phyloP scores from a whole-genome alignment of 2,329 filamentous ascomycete species.

The Stromatinia cepivora region DNA sequence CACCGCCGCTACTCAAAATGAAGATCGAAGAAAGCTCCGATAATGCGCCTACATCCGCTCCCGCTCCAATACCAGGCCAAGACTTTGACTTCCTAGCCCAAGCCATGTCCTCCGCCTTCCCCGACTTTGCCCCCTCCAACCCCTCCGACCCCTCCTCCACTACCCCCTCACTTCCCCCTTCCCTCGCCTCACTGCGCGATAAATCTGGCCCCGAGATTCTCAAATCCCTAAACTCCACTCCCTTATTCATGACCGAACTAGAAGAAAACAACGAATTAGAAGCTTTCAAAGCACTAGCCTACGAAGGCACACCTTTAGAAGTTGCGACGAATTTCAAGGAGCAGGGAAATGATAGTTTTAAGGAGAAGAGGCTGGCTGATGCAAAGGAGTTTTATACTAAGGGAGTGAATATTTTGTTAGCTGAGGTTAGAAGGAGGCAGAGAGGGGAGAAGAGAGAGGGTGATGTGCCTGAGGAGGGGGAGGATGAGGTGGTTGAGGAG shows the following conservation, averaged over 20 bases:
- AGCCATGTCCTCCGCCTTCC: slow-evolving; percentile 33
- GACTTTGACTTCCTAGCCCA: slow-evolving; percentile 36
- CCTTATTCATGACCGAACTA: slow-evolving; percentile 94
- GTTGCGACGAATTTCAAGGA: slow-evolving; percentile 83
- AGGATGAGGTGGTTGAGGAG: slow-evolving; percentile 49
- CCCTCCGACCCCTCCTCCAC: slow-evolving; percentile 36
- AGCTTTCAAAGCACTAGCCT: slow-evolving; percentile 84
- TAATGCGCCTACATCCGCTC: slow-evolving; percentile 25
- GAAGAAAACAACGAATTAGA: slow-evolving; percentile 83
- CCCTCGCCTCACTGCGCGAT: slow-evolving; percentile 56
- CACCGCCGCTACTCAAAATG: slow-evolving; percentile 28
- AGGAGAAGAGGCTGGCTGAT: slow-evolving; percentile 70
- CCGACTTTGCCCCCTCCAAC: slow-evolving; percentile 13
- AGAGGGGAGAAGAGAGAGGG: slow-evolving; percentile 45
- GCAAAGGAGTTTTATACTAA: slow-evolving; percentile 91
- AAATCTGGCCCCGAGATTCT: slow-evolving; percentile 61
- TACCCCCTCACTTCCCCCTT: slow-evolving; percentile 51
- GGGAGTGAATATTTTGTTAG: slow-evolving; percentile 70
- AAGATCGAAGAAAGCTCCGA: slow-evolving; percentile 38
- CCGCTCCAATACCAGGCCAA: slow-evolving; percentile 10
- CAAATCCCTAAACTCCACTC: slow-evolving; percentile 66
- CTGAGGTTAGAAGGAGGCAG: slow-evolving; percentile 59
- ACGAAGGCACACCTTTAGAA: slow-evolving; percentile 86
- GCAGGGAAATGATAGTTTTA: slow-evolving; percentile 87
- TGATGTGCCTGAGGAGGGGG: slow-evolving; percentile 45